Percentiles rank a stretch among this genome's conserved stretches.
These are phyloP conservation scores for Solanum chacoense DNA, from an alignment of 305 asterid species.

Conservation along the genomic window DNA sequence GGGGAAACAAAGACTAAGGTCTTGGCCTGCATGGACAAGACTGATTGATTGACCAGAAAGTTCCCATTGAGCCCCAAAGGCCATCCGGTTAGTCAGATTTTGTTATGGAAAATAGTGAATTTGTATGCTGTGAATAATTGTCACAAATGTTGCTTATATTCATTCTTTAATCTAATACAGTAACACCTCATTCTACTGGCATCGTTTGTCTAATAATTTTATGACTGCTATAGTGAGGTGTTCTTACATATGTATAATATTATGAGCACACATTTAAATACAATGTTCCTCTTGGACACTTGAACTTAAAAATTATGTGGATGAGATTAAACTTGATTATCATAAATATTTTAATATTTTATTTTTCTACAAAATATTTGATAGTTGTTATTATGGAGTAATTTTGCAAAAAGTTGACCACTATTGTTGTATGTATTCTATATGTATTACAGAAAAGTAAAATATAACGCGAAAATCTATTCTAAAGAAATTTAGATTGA, in stretches of 20 bases:
- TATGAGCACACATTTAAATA: background rate
- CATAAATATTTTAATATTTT: background rate
- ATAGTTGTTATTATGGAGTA: background rate
- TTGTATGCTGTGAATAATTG: background rate
- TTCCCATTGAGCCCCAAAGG: background rate
- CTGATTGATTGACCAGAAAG: background rate
- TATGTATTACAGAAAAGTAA: too few species aligned
- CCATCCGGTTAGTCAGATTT: background rate
- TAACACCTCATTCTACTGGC: background rate
- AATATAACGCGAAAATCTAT: background rate
- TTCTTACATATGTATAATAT: background rate
- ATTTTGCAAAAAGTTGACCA: background rate
- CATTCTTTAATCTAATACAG: background rate
- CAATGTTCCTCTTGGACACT: background rate
- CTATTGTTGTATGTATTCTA: background rate
- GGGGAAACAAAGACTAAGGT: background rate
- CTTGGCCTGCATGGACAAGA: background rate
- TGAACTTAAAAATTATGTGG: background rate
- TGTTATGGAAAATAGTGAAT: background rate
- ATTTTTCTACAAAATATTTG: background rate
- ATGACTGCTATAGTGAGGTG: background rate
- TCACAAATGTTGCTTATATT: background rate
- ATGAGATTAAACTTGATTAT: background rate
- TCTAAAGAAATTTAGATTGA: background rate
- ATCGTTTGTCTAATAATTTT: background rate